Evolutionary conservation across 1,284 basidiomycete species (phyloP), one percentile per base, ranked within the genome.

Genomic region (Apiotrichum gracile): DNA sequence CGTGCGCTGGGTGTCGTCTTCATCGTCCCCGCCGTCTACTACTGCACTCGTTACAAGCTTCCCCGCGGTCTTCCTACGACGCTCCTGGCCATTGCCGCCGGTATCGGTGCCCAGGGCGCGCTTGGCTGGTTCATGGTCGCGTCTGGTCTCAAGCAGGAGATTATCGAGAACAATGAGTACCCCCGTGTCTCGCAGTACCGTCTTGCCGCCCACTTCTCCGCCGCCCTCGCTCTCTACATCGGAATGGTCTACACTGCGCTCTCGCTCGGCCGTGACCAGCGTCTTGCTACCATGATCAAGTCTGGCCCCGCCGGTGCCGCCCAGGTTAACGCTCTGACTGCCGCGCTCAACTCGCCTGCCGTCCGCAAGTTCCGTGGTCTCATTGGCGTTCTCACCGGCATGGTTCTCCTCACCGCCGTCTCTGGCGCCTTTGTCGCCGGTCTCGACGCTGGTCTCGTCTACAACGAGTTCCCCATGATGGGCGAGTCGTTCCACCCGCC

Each of bases 41-140:
- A 93, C 75, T 78, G 82, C 52, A 55, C 82, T 42, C 82, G 84
- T 47, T 84, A 83, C 67, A 80, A 82, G 60, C 83, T 93, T 26
- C 79, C 87, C 13, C 76, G 78, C 5, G 73, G 80, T 0, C 79
- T 90, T 50, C 82, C 85, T 2, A 73, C 76, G 26, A 84, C 83
- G 60, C 80, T 96, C 26, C 73, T 81, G 14, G 84, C 82, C 2
- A 81, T 97, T 58, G 86, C 85, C 0, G 71, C 83, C 0, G 83
- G 96, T 43, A 86, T 97, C 49, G 93, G 90, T 24, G 85, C 85
- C 31, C 76, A 98, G 73, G 96, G 96, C 37, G 82, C 83, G 17
- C 80, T 99, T 21, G 96, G 96, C 26, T 99, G 96, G 96, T 96
- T 96, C 79, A 99, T 99, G 96, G 96, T 99, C 57, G 89, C 96